Base-by-base conservation (phyloP, 768 basidiomycete genomes). In the Panaeolus papilionaceus region DNA sequence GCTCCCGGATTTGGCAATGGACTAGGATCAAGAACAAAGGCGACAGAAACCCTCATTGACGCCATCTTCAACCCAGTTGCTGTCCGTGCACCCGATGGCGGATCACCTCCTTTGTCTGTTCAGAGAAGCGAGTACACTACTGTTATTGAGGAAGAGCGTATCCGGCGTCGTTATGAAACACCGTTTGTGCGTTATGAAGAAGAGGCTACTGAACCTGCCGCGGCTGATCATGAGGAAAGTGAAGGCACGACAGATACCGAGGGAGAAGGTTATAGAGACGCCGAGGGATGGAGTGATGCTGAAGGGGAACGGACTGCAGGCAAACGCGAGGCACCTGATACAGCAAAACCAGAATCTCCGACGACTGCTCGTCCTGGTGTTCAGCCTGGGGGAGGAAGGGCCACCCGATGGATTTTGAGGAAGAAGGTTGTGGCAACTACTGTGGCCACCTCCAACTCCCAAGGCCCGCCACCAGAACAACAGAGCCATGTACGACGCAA, bases 41-140 rank as follows among this genome's bases (percentile, higher is more conserved):
- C 88, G 14, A 93, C 92, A 0, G 92, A 92, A 74, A 82, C 82
- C 42, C 82, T 94, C 47, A 93, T 94, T 73, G 93, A 94, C 65
- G 88, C 91, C 5, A 75, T 94, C 28, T 94, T 94, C 75, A 94
- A 94, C 71, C 92, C 93, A 1, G 82, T 83, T 1, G 54, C 54
- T 8, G 33, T 58, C 10, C 54, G 54, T 58, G 54, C 33, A 9
- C 28, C 54, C 6, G 16, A 28, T 3, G 12, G 33, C 3, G 28
- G 3, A 2, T 33, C 16, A 16, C 54, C 54, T 16, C 28, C 54
- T 14, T 12, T 28, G 12, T 51, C 47, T 3, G 14, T 58, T 58
- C 54, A 33, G n/a, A n/a, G 33, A 10, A 58, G 54, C 54, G 54
- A 58, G 28, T 33, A 33, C 33, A 58, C 54, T 2, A 58, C 54